phyloP scores from a whole-genome alignment of 1,284 basidiomycete genomes.

The Pascua sp. region DNA sequence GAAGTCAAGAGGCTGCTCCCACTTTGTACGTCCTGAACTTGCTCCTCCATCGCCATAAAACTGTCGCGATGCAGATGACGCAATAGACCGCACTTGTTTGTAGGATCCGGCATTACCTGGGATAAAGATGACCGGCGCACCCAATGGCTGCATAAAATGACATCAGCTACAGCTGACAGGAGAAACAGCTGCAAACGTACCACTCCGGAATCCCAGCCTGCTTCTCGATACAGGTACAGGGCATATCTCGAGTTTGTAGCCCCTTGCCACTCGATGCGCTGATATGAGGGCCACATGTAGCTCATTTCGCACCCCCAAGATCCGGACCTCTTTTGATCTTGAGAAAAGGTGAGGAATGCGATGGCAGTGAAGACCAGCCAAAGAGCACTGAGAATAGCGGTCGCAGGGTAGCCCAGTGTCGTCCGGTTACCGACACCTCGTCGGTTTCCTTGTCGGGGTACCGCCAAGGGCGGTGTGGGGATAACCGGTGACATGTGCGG shows the following conservation, averaged over 20 bases:
- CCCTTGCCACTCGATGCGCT: conserved; percentile 56
- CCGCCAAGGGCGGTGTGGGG: too few relatives aligned
- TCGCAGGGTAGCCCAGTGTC: neutral
- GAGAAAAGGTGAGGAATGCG: conserved; percentile 8
- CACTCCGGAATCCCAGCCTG: conserved; percentile 68
- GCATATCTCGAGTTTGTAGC: conserved; percentile 64
- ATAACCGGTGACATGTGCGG: too few relatives aligned
- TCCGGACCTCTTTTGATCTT: conserved; percentile 25
- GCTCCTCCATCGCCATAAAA: conserved; percentile 55
- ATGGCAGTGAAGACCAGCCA: conserved; percentile 8
- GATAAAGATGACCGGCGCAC: conserved; percentile 85
- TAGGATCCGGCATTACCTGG: conserved; percentile 97
- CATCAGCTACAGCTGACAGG: neutral
- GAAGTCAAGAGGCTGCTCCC: conserved; percentile 64
- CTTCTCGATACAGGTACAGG: conserved; percentile 87
- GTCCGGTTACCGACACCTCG: neutral
- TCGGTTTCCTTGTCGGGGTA: too few relatives aligned
- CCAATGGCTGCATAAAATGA: conserved; percentile 50
- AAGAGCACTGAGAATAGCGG: neutral
- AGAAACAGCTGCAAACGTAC: conserved; percentile 49
- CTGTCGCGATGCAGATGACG: conserved; percentile 79
- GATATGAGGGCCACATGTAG: conserved; percentile 90
- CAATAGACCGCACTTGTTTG: conserved; percentile 89
- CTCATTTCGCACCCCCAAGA: conserved; percentile 79
- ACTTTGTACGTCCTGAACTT: neutral